A percentile compares a stretch with the other conserved stretches of the same genome.
Evolutionary conservation across 768 basidiomycete genomes (phyloP).

Genomic region (Sporobolomyces roseus): DNA sequence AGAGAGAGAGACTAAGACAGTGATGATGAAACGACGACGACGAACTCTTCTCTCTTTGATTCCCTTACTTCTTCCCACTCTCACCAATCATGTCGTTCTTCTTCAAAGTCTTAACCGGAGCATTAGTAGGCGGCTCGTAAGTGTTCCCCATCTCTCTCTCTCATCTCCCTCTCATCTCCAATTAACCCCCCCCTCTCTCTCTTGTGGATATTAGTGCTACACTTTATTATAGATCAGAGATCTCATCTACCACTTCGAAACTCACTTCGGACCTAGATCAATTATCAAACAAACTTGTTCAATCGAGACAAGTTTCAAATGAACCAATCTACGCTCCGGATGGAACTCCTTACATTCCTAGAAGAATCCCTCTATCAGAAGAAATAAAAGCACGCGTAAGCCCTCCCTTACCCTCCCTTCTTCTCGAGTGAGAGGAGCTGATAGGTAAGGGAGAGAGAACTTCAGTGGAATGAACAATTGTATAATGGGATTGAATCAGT

Average conservation of each 20-base stretch:
- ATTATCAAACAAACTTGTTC: conserved; percentile 19
- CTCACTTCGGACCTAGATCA: conserved; percentile 5
- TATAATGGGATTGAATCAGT: conserved; percentile 2
- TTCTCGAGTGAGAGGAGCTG: neutral
- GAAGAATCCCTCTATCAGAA: conserved; percentile 25
- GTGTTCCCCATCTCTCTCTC: neutral
- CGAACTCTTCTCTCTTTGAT: neutral
- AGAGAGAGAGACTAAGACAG: neutral
- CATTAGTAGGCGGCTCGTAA: conserved; percentile 17
- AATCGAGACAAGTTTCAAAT: neutral
- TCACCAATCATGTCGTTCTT: conserved; percentile 24
- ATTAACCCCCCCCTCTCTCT: neutral
- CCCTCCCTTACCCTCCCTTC: neutral
- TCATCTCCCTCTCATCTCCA: neutral
- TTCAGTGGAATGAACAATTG: conserved; percentile 35
- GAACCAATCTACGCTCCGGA: neutral
- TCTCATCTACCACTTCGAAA: neutral
- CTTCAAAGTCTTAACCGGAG: conserved; percentile 25
- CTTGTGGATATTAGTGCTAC: neutral
- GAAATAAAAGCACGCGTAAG: conserved; percentile 30
- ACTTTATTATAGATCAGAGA: conserved; percentile 25
- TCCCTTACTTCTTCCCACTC: neutral
- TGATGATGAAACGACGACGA: neutral
- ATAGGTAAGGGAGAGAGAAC: too few species aligned
- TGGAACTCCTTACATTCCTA: conserved; percentile 12